A percentile compares a stretch with the other conserved stretches of the same genome.
These are phyloP conservation scores for Volutella citrinella DNA, from an alignment of 2,329 filamentous ascomycete species.

Conservation along the genomic window DNA sequence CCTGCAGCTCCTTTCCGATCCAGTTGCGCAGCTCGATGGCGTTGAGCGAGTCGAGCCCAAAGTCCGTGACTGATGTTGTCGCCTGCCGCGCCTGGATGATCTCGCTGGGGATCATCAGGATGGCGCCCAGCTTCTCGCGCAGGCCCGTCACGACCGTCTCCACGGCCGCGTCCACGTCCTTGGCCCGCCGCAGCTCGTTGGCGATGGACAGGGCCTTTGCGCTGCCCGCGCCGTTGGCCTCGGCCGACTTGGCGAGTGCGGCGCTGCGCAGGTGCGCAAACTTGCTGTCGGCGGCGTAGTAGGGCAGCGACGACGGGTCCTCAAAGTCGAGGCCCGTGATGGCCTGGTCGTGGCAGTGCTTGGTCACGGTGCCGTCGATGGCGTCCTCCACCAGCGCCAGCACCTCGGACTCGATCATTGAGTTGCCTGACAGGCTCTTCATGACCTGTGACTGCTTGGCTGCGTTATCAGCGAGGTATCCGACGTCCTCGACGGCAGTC, in stretches of 20 bases:
- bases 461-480: slow-evolving; percentile 47
- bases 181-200: slow-evolving; percentile 11
- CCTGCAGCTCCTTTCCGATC: slow-evolving; percentile 42
- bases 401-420: slow-evolving; percentile 53
- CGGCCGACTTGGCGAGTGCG: slow-evolving; percentile 27
- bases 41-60: slow-evolving; percentile 44
- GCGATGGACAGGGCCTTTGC: slow-evolving; percentile 6
- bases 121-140: slow-evolving; percentile 33
- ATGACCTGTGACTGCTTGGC: slow-evolving; percentile 38
- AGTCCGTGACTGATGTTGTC: slow-evolving; percentile 20
- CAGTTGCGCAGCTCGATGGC: slow-evolving; percentile 50
- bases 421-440: slow-evolving; percentile 44
- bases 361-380: slow-evolving; percentile 42
- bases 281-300: slow-evolving; percentile 54
- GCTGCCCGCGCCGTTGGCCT: slow-evolving; percentile 8
- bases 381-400: slow-evolving; percentile 51
- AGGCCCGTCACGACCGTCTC: slow-evolving; percentile 22
- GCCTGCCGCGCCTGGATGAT: slow-evolving; percentile 16
- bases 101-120: slow-evolving; percentile 24
- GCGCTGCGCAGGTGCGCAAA: slow-evolving; percentile 46
- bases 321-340: slow-evolving; percentile 52
- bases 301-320: slow-evolving; percentile 43
- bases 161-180: slow-evolving; percentile 17
- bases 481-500: slow-evolving; percentile 47
- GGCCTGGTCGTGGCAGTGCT: slow-evolving; percentile 45